These are phyloP conservation scores for Hypoxylon trugodes DNA, from an alignment of 495 filamentous ascomycete species.

Conservation along the genomic window DNA sequence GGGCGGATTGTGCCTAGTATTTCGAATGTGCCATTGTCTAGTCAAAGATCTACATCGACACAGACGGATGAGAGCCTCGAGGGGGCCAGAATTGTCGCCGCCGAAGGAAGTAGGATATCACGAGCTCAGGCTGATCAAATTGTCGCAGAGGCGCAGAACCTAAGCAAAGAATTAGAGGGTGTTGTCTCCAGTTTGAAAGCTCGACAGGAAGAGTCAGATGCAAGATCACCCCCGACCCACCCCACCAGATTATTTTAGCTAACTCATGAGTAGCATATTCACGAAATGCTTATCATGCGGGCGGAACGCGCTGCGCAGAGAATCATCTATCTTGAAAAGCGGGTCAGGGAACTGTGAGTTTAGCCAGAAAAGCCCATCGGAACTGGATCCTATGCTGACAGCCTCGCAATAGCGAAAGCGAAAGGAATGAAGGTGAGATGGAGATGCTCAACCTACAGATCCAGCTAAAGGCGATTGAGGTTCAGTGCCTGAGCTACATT, in stretches of 20 bases:
- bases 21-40: slow-evolving; percentile 23
- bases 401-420: slow-evolving; percentile 43
- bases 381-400: slow-evolving; percentile 19
- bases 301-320: slow-evolving; percentile 61
- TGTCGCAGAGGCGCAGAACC: slow-evolving; percentile 50
- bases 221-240: slow-evolving; percentile 35
- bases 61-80: slow-evolving; percentile 8
- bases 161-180: slow-evolving; percentile 49
- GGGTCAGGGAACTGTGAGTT: slow-evolving; percentile 57
- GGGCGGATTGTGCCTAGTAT: slow-evolving; percentile 30
- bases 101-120: slow-evolving; percentile 21
- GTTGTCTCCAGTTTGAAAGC: slow-evolving; percentile 50
- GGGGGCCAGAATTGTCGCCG: background rate
- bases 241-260: slow-evolving; percentile 4
- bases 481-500: slow-evolving; percentile 54
- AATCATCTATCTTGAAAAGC: slow-evolving; percentile 60
- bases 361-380: background rate
- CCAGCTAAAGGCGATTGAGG: slow-evolving; percentile 62
- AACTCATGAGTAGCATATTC: slow-evolving; percentile 56
- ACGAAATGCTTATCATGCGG: slow-evolving; percentile 58
- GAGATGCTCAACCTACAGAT: slow-evolving; percentile 62
- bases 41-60: slow-evolving; percentile 22
- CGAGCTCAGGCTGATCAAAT: slow-evolving; percentile 44
- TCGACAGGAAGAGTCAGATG: slow-evolving; percentile 61
- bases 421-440: slow-evolving; percentile 48